Conservation (phyloP, 768 basidiomycete species). For the Auricularia heimuer region DNA sequence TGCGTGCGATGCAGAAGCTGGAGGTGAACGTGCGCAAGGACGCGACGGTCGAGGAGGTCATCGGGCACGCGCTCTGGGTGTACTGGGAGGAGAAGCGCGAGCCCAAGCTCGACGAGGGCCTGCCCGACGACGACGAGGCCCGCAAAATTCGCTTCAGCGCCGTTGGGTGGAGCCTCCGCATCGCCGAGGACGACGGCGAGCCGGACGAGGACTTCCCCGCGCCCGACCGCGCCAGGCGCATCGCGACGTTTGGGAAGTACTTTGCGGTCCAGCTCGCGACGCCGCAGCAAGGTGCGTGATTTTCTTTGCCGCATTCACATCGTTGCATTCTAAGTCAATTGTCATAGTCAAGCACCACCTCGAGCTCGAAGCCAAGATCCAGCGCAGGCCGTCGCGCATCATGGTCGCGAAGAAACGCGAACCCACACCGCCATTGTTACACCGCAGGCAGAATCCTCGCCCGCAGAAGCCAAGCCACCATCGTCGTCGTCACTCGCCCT, state of each 20-base stretch:
- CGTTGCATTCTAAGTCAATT: background rate
- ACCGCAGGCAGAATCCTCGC: constrained; percentile 1
- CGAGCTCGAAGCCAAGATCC: constrained; percentile 67
- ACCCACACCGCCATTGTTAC: background rate
- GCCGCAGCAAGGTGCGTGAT: constrained; percentile 48
- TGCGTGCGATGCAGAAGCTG: constrained; percentile 49
- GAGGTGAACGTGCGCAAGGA: constrained; percentile 73
- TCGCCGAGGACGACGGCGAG: constrained; percentile 95
- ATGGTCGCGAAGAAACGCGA: constrained; percentile 43
- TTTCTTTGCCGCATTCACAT: background rate
- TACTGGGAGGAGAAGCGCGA: constrained; percentile 86
- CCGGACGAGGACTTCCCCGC: constrained; percentile 99
- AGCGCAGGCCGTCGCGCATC: constrained; percentile 68
- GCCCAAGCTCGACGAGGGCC: constrained; percentile 63
- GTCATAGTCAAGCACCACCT: constrained; percentile 63
- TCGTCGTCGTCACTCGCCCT: background rate
- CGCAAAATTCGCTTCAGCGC: constrained; percentile 54
- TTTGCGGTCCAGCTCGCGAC: background rate
- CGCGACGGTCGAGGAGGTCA: constrained; percentile 89
- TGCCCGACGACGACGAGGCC: constrained; percentile 54
- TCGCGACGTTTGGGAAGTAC: background rate
- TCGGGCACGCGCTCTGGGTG: constrained; percentile 85
- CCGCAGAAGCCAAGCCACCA: constrained; percentile 3
- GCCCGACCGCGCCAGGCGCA: constrained; percentile 55
- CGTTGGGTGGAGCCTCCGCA: constrained; percentile 84